phyloP scores from a whole-genome alignment of 176 grass and related monocot species.

The Oryza punctata region DNA sequence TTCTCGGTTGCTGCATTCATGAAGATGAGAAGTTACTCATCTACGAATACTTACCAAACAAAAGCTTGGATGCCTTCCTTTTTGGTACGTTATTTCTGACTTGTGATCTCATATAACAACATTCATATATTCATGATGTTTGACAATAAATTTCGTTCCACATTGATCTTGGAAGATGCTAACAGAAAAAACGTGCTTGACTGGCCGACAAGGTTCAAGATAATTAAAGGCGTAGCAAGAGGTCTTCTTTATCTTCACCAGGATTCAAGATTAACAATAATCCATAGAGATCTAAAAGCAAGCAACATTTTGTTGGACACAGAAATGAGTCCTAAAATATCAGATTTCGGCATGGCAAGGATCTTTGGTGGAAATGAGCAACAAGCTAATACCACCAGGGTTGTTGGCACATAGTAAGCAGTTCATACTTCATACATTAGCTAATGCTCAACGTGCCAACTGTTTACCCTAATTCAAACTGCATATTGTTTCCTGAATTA shows the following conservation, averaged over 20 bases:
- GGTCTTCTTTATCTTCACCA: background rate
- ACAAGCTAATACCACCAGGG: background rate
- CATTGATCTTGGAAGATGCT: background rate
- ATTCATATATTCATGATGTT: background rate
- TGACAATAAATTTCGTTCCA: background rate
- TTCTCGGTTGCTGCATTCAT: background rate
- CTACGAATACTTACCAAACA: background rate
- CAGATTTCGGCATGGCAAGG: background rate
- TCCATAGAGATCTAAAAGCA: background rate
- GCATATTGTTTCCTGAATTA: background rate
- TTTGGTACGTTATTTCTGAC: background rate
- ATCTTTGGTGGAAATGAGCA: background rate
- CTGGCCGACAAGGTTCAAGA: background rate
- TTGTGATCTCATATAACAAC: background rate
- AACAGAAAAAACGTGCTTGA: background rate
- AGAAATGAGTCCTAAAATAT: background rate
- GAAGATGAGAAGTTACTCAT: background rate
- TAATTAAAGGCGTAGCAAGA: background rate
- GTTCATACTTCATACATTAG: background rate
- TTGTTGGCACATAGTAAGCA: background rate
- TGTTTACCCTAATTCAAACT: background rate
- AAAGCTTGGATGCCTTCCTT: background rate
- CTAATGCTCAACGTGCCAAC: background rate
- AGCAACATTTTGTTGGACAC: background rate
- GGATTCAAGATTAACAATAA: background rate